Conservation (phyloP, 2,329 filamentous ascomycete species). For the Clarireedia hainanense region DNA sequence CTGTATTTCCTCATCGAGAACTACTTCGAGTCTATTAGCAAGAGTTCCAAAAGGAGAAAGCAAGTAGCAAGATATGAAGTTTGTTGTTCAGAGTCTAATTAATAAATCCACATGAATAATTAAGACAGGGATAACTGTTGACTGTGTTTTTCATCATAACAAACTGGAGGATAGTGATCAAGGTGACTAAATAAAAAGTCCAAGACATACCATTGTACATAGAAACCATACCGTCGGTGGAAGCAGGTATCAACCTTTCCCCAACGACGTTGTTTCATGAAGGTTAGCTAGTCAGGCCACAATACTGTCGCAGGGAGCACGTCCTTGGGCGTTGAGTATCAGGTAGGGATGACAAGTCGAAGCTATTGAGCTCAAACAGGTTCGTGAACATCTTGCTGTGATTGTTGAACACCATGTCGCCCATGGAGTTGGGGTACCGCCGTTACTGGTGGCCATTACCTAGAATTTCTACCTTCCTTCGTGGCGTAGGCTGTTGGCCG, state of each 20-base stretch:
- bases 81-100: constrained; percentile 11
- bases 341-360: too few relatives aligned
- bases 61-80: background rate
- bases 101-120: constrained; percentile 9
- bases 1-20: background rate
- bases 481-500: too few relatives aligned
- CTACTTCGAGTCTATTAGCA: constrained; percentile 2
- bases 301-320: background rate
- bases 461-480: too few relatives aligned
- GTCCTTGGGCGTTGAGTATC: background rate
- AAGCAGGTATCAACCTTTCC: background rate
- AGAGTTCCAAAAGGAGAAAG: background rate
- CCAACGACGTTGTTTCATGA: too few relatives aligned
- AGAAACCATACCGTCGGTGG: background rate
- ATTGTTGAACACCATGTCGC: too few relatives aligned
- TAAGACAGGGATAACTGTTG: constrained; percentile 13
- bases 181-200: background rate
- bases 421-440: too few relatives aligned
- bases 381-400: too few relatives aligned
- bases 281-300: background rate
- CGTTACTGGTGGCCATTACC: too few relatives aligned
- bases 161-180: background rate
- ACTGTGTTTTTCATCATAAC: constrained; percentile 10
- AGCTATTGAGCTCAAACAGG: too few relatives aligned
- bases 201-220: background rate